A percentile compares a stretch with the other conserved stretches of the same genome.
phyloP scores from a whole-genome alignment of 495 filamentous ascomycete genomes.

The Parathielavia appendiculata region DNA sequence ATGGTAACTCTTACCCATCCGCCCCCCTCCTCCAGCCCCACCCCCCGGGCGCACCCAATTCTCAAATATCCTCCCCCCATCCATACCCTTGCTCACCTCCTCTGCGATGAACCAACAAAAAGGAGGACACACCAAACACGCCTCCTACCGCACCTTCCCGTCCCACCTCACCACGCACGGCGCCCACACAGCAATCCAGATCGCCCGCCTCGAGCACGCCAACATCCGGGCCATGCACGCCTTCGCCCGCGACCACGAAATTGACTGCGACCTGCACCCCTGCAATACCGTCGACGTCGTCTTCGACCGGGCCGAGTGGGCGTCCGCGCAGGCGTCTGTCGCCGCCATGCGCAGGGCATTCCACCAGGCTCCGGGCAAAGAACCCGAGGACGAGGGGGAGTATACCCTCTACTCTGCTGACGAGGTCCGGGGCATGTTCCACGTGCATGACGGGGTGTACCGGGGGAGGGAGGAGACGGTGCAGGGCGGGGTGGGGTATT shows the following conservation, averaged over 20 bases:
- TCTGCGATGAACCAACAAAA: background rate
- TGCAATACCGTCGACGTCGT: constrained; percentile 56
- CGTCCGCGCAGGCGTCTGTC: constrained; percentile 37
- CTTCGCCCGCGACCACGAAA: constrained; percentile 47
- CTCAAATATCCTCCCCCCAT: background rate
- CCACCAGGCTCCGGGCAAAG: constrained; percentile 34
- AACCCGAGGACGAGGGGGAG: constrained; percentile 39
- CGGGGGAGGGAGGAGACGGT: constrained; percentile 33
- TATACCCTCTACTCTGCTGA: constrained; percentile 45
- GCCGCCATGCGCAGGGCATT: constrained; percentile 44
- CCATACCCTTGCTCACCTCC: background rate
- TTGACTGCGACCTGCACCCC: constrained; percentile 47
- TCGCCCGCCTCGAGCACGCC: constrained; percentile 52
- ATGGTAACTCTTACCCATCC: constrained; percentile 47
- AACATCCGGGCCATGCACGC: constrained; percentile 53
- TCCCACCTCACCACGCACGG: constrained; percentile 39
- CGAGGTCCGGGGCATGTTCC: constrained; percentile 46
- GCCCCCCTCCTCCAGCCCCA: too few species aligned
- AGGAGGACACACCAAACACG: constrained; percentile 62
- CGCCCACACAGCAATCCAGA: constrained; percentile 44
- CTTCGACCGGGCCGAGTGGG: constrained; percentile 48
- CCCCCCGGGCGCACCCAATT: too few species aligned
- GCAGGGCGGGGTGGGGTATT: constrained; percentile 52
- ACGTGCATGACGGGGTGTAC: constrained; percentile 19
- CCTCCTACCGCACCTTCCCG: constrained; percentile 53